phyloP scores from a whole-genome alignment of 768 basidiomycete species.

The Amyloporia xantha region DNA sequence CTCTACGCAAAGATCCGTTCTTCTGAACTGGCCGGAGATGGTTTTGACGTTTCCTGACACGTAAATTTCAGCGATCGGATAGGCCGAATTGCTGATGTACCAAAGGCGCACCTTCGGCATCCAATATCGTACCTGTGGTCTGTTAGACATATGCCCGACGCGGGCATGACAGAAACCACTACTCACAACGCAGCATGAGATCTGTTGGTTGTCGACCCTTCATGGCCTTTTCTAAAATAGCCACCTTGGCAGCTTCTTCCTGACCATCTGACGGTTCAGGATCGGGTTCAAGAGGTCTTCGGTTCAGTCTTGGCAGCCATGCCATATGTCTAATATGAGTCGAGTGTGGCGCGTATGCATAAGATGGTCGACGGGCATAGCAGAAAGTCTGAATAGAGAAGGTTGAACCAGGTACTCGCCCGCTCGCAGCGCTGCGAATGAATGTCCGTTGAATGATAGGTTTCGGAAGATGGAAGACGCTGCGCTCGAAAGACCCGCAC shows the following conservation, averaged over 20 bases:
- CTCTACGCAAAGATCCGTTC: slow-evolving; percentile 80
- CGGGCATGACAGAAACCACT: slow-evolving; percentile 10
- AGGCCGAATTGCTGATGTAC: slow-evolving; percentile 3
- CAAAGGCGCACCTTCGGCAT: slow-evolving; percentile 58
- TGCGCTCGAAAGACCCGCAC: slow-evolving; percentile 2
- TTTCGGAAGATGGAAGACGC: background rate
- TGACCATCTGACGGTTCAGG: slow-evolving; percentile 29
- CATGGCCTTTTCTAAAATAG: slow-evolving; percentile 79
- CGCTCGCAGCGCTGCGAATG: background rate
- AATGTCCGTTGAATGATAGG: background rate
- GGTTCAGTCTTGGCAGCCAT: slow-evolving; percentile 24
- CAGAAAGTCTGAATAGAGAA: background rate
- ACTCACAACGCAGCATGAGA: slow-evolving; percentile 86
- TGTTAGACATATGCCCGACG: slow-evolving; percentile 7
- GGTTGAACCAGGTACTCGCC: background rate
- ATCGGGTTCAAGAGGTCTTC: slow-evolving; percentile 10
- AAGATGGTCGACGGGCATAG: too few species aligned
- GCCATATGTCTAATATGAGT: slow-evolving; percentile 14
- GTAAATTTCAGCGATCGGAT: slow-evolving; percentile 17
- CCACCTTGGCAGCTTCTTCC: slow-evolving; percentile 66
- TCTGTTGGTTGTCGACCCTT: slow-evolving; percentile 85
- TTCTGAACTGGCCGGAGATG: slow-evolving; percentile 85
- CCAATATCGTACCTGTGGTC: slow-evolving; percentile 73
- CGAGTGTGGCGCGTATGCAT: background rate
- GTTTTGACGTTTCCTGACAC: slow-evolving; percentile 74